phyloP scores from a whole-genome alignment of 495 filamentous ascomycete genomes.

The Hypoxylon cercidicola region DNA sequence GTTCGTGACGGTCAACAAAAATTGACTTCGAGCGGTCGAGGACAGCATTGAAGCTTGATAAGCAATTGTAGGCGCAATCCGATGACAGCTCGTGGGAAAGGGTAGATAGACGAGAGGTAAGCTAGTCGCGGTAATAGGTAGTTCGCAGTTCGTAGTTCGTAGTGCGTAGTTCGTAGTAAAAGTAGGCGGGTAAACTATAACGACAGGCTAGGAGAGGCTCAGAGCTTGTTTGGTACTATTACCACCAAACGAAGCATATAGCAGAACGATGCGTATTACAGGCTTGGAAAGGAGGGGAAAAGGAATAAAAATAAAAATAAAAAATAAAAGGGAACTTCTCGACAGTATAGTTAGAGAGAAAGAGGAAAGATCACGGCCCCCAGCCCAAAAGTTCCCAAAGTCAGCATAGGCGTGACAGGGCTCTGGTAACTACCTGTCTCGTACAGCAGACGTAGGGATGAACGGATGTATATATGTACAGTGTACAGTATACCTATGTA shows the following conservation, averaged over 20 bases:
- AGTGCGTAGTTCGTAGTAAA: slow-evolving; percentile 8
- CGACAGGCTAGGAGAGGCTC: slow-evolving; percentile 25
- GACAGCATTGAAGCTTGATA: slow-evolving; percentile 39
- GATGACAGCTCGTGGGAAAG: slow-evolving; percentile 22
- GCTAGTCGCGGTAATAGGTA: slow-evolving; percentile 14
- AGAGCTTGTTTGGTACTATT: slow-evolving; percentile 25
- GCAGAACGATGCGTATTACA: slow-evolving; percentile 19
- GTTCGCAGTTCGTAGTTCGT: no score
- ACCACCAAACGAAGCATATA: slow-evolving; percentile 32
- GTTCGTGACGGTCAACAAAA: slow-evolving; percentile 16
- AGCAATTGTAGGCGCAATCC: slow-evolving; percentile 46
- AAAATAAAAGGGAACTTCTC: slow-evolving; percentile 15
- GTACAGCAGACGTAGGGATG: neutral
- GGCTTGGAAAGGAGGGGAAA: slow-evolving; percentile 11
- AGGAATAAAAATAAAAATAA: slow-evolving; percentile 12
- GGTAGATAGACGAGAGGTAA: neutral
- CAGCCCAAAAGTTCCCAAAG: slow-evolving; percentile 30
- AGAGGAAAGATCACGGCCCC: slow-evolving; percentile 24
- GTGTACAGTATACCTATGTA: slow-evolving; percentile 12
- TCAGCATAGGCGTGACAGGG: slow-evolving; percentile 29
- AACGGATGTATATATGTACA: neutral
- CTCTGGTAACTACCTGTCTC: slow-evolving; percentile 1
- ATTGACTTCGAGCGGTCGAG: slow-evolving; percentile 35
- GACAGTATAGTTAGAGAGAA: slow-evolving; percentile 27
- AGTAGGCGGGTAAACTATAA: slow-evolving; percentile 22